Conservation (phyloP, 208 protist genomes). For the Trypanosoma mega region DNA sequence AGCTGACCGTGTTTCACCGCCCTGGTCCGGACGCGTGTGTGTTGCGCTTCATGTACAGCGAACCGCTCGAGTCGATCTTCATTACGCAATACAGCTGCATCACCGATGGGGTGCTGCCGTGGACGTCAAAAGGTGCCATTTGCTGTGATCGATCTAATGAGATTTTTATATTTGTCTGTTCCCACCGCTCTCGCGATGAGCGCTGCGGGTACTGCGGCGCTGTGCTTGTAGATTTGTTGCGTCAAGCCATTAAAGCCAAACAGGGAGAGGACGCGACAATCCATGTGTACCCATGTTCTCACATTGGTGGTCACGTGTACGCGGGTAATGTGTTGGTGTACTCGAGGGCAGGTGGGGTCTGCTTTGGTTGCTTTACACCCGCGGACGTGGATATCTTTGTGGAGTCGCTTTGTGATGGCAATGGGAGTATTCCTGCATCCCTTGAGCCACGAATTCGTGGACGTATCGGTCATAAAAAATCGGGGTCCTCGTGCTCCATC, state of each 20-base stretch:
- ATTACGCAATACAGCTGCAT: slow-evolving; percentile 64
- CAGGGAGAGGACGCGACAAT: slow-evolving; percentile 34
- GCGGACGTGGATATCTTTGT: slow-evolving; percentile 65
- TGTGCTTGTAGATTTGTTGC: slow-evolving; percentile 82
- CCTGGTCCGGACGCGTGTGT: slow-evolving; percentile 45
- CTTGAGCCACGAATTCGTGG: slow-evolving; percentile 64
- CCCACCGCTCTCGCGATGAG: slow-evolving; percentile 72
- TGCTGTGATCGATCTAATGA: slow-evolving; percentile 75
- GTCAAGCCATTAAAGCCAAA: slow-evolving; percentile 38
- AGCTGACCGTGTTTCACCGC: slow-evolving; percentile 24
- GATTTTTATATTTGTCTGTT: slow-evolving; percentile 85
- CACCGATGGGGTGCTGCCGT: slow-evolving; percentile 56
- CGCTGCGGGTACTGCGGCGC: slow-evolving; percentile 90
- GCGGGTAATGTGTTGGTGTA: slow-evolving; percentile 91
- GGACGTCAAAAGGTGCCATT: slow-evolving; percentile 63
- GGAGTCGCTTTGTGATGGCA: slow-evolving; percentile 44
- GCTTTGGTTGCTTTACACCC: slow-evolving; percentile 87
- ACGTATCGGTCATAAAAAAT: slow-evolving; percentile 27
- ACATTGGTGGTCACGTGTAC: slow-evolving; percentile 90
- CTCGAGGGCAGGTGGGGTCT: slow-evolving; percentile 73
- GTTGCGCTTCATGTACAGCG: slow-evolving; percentile 56
- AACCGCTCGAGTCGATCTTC: slow-evolving; percentile 30
- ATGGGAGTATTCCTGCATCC: slow-evolving; percentile 48
- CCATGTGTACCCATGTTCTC: slow-evolving; percentile 70
- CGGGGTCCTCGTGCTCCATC: slow-evolving; percentile 14